Conservation (phyloP, 306 rosid genomes). For the Cucurbita maxima region DNA sequence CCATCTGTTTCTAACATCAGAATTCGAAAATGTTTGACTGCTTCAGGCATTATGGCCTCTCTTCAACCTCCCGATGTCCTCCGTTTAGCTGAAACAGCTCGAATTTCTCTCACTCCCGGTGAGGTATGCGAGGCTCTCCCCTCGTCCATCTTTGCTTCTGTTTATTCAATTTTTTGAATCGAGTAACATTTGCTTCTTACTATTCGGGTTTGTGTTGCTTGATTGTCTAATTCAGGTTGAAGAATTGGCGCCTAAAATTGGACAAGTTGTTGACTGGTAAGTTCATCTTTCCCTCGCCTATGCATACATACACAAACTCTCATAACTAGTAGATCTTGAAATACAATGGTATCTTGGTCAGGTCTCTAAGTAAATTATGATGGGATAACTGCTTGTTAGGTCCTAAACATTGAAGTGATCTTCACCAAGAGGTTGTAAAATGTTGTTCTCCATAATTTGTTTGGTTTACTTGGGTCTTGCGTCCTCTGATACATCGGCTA, state of each 20-base stretch:
- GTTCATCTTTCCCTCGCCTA: not conserved
- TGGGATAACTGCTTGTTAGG: not conserved
- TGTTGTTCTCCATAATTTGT: not conserved
- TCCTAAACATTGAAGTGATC: not conserved
- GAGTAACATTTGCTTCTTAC: not conserved
- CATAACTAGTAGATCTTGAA: not conserved
- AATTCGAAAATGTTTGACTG: constrained; percentile 16
- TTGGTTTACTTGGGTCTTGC: not conserved
- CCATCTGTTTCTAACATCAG: not conserved
- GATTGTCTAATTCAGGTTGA: constrained; percentile 29
- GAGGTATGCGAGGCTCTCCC: constrained; percentile 26
- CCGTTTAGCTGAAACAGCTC: constrained; percentile 67
- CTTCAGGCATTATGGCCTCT: constrained; percentile 17
- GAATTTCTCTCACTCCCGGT: constrained; percentile 43
- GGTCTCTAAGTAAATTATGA: not conserved
- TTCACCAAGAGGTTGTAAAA: not conserved
- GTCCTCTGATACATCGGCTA: too few species aligned
- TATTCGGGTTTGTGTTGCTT: not conserved
- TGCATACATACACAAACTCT: not conserved
- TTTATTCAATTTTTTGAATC: not conserved
- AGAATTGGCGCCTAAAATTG: constrained; percentile 67
- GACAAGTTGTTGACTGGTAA: constrained; percentile 66
- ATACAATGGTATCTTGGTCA: not conserved
- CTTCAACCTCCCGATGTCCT: constrained; percentile 54
- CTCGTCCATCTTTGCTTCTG: not conserved